phyloP scores from a whole-genome alignment of 345 rosid genomes.

The Corymbia maculata region DNA sequence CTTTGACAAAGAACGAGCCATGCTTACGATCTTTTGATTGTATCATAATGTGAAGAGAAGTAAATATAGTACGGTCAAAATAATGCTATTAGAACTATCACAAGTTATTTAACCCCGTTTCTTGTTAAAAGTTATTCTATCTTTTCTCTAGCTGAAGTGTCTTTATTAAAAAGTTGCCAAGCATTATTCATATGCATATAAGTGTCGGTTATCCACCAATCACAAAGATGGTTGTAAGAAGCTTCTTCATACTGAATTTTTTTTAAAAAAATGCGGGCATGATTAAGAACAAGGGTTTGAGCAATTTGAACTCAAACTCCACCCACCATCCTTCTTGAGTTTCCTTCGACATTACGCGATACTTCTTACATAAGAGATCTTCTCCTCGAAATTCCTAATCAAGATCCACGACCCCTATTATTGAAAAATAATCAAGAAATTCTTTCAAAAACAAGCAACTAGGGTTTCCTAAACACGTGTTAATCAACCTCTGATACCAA shows the following conservation, averaged over 20 bases:
- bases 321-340: neutral
- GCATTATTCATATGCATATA: neutral
- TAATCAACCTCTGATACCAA: neutral
- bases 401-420: neutral
- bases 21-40: no score
- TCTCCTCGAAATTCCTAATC: neutral
- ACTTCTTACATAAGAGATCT: neutral
- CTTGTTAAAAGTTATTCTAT: neutral
- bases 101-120: neutral
- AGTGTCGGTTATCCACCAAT: neutral
- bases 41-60: neutral
- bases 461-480: neutral
- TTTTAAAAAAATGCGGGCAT: neutral
- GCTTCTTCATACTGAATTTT: neutral
- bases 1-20: neutral
- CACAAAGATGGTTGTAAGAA: fast-evolving
- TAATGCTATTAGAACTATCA: fast-evolving
- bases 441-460: neutral
- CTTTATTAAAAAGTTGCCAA: neutral
- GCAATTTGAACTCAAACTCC: neutral
- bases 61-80: neutral
- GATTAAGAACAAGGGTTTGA: neutral
- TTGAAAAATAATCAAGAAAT: neutral
- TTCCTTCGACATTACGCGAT: neutral
- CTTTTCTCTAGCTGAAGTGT: neutral